These are phyloP conservation scores for Tulasnella sp. DNA, from an alignment of 768 basidiomycete species.

Conservation along the genomic window DNA sequence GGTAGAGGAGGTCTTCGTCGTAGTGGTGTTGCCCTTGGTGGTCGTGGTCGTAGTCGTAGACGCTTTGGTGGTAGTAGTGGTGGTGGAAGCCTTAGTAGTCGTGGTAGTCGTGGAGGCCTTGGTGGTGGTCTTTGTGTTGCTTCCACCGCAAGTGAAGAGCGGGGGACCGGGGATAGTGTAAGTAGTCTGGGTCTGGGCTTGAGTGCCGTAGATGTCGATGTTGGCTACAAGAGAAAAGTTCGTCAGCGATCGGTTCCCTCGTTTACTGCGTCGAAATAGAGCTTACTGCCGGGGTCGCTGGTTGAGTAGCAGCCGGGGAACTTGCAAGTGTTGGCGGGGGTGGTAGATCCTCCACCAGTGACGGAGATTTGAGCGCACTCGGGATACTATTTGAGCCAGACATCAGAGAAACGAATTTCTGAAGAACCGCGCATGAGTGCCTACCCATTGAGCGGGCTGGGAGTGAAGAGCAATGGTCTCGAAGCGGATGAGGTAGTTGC, in stretches of 20 bases:
- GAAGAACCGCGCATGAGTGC: not conserved
- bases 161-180: slow-evolving; percentile 32
- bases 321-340: slow-evolving; percentile 25
- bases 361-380: slow-evolving; percentile 26
- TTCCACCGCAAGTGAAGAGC: slow-evolving; percentile 3
- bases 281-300: slow-evolving; percentile 8
- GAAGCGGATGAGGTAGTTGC: slow-evolving; percentile 29
- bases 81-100: not conserved
- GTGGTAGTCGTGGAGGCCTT: no score
- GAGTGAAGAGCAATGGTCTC: slow-evolving; percentile 24
- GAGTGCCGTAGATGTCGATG: slow-evolving; percentile 31
- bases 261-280: no score
- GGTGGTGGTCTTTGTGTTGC: not conserved
- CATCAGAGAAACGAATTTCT: not conserved
- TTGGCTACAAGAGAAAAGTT: no score
- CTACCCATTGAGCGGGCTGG: slow-evolving; percentile 1
- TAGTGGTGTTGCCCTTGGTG: not conserved
- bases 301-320: slow-evolving; percentile 28
- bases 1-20: not conserved
- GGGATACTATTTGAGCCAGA: not conserved
- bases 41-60: not conserved
- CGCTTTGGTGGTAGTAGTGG: no score
- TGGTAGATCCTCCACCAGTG: slow-evolving; percentile 25
- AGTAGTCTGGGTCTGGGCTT: slow-evolving; percentile 24
- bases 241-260: no score